phyloP scores from a whole-genome alignment of 345 rosid species.

The Gossypium longicalyx region DNA sequence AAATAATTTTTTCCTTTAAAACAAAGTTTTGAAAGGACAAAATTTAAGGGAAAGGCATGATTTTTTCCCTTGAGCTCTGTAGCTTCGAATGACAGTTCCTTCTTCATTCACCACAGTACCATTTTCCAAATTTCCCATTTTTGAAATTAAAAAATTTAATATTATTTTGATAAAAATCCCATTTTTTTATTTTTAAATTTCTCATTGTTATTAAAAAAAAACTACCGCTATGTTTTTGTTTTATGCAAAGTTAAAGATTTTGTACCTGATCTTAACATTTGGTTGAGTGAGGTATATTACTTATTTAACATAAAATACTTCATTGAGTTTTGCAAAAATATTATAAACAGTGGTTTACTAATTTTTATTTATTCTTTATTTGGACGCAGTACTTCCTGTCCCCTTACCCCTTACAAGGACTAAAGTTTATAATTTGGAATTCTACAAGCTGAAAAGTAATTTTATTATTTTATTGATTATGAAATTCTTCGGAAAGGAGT shows the following conservation, averaged over 20 bases:
- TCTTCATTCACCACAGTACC: slow-evolving; percentile 17
- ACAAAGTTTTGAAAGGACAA: slow-evolving; percentile 16
- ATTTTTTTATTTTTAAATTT: too few relatives aligned
- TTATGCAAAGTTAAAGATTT: neutral
- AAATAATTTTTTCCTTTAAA: neutral
- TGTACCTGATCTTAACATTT: neutral
- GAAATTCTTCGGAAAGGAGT: too few relatives aligned
- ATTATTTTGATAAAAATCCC: too few relatives aligned
- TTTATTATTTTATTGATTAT: too few relatives aligned
- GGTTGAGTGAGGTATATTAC: too few relatives aligned
- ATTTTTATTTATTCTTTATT: too few relatives aligned
- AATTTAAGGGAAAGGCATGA: slow-evolving; percentile 25
- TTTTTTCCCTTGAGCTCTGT: slow-evolving; percentile 7
- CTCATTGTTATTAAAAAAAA: too few relatives aligned
- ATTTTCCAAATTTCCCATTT: neutral
- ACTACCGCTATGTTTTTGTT: too few relatives aligned
- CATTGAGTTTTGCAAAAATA: neutral
- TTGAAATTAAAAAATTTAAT: too few relatives aligned
- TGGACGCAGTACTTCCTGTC: too few relatives aligned
- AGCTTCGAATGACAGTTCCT: slow-evolving; percentile 30
- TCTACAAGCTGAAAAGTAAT: neutral
- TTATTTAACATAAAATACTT: neutral
- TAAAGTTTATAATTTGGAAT: too few relatives aligned
- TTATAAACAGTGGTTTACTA: neutral
- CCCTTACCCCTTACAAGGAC: too few relatives aligned